Evolutionary conservation across 108 stramenopile species (phyloP), one percentile per base, ranked within the genome.

Genomic region (Discostella pseudostelligera): DNA sequence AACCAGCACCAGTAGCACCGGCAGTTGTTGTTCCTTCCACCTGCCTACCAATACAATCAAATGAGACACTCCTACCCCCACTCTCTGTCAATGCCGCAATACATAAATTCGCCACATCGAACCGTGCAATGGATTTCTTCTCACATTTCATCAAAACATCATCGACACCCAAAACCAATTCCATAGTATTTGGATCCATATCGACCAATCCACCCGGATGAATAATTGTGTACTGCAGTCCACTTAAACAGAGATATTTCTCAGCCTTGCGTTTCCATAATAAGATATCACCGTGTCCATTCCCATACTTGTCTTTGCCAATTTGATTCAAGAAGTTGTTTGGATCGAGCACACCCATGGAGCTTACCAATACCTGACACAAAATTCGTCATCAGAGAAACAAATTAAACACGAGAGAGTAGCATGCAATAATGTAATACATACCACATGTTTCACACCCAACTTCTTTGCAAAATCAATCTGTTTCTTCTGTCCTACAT

Each of bases 231-330:
- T 94, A 93, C 39, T 84, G 70, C 60, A 94, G 59, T 6, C 90
- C 92, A 57, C 62, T 81, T 78, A 68, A 43, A 17, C 87, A 81
- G 32, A 90, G 69, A 39, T 90, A 84, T 57, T 70, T 69, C 73
- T 94, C 93, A 19, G 93, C 93, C 74, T 85, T 87, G 53, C 96
- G 79, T 67, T 96, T 96, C 96, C 96, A 96, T 28, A 88, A 24
- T 28, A 96, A 55, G 48, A 96, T 94, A 68, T 94, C 89, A 1
- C 96, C 96, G 75, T 83, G 67, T 35, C 92, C 92, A 17, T 81
- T 72, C 1, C 84, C 86, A 20, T 86, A 75, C 21, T 86, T 78
- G 24, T 81, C 62, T 59, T 86, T 89, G 11, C 96, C 96, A 32
- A 96, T 89, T 19, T 69, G 70, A 64, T 96, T 96, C 26, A 96